These are phyloP conservation scores for Trichophyton rubrum DNA, from an alignment of 2,329 filamentous ascomycete species.

Conservation along the genomic window DNA sequence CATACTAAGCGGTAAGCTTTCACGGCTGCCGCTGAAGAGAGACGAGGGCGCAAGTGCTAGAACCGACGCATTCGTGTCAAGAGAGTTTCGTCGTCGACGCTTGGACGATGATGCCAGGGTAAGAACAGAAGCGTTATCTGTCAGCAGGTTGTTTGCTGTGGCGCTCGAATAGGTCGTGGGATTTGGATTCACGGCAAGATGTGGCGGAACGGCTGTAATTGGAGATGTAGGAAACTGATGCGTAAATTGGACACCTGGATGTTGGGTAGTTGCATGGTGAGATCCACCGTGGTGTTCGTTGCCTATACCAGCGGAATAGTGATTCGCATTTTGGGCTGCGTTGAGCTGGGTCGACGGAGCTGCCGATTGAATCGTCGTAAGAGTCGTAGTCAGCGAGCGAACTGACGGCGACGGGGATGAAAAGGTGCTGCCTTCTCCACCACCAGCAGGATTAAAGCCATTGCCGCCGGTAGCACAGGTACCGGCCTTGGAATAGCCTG, in stretches of 20 bases:
- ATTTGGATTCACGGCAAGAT: slow-evolving; percentile 36
- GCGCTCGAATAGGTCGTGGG: slow-evolving; percentile 48
- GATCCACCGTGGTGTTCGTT: slow-evolving; percentile 15
- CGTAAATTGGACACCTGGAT: slow-evolving; percentile 40
- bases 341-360: slow-evolving; percentile 40
- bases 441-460: slow-evolving; percentile 50
- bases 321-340: slow-evolving; percentile 19
- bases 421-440: slow-evolving; percentile 56
- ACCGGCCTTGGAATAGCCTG: slow-evolving; percentile 66
- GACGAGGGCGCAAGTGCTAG: slow-evolving; percentile 52
- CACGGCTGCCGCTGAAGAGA: slow-evolving; percentile 51
- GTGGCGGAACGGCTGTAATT: slow-evolving; percentile 48
- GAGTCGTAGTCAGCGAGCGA: slow-evolving; percentile 51
- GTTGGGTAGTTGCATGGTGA: slow-evolving; percentile 23
- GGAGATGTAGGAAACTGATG: slow-evolving; percentile 49
- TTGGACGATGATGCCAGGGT: slow-evolving; percentile 55
- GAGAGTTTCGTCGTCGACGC: slow-evolving; percentile 48
- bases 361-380: slow-evolving; percentile 54
- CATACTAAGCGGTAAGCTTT: slow-evolving; percentile 51
- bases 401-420: slow-evolving; percentile 54
- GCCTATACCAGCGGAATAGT: slow-evolving; percentile 1
- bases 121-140: slow-evolving; percentile 53
- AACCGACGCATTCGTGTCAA: slow-evolving; percentile 55
- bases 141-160: slow-evolving; percentile 51
- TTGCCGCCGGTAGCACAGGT: slow-evolving; percentile 58